These are phyloP conservation scores for Boletus eberwhitei DNA, from an alignment of 768 basidiomycete species.

Conservation along the genomic window DNA sequence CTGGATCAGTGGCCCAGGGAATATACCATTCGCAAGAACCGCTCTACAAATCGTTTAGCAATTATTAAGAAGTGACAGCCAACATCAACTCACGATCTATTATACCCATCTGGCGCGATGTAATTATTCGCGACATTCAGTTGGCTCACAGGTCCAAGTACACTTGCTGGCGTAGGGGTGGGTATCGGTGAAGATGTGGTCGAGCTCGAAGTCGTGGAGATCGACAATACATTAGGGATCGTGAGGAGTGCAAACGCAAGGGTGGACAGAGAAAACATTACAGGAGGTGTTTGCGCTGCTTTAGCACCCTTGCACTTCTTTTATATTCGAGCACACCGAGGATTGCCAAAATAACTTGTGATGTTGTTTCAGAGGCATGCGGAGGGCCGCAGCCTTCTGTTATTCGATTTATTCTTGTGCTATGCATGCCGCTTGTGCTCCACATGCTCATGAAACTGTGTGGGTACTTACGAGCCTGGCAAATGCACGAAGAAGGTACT, in stretches of 20 bases:
- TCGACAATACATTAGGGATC: neutral
- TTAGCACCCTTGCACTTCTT: neutral
- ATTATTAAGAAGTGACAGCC: neutral
- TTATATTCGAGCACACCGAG: conserved; percentile 4
- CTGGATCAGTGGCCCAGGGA: conserved; percentile 45
- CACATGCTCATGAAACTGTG: too few relatives aligned
- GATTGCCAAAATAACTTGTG: neutral
- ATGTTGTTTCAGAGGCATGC: neutral
- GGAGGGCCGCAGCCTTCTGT: neutral
- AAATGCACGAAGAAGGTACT: too few relatives aligned
- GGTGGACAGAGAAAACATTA: conserved; percentile 6
- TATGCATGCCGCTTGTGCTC: too few relatives aligned
- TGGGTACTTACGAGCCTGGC: too few relatives aligned
- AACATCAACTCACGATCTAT: conserved; percentile 32
- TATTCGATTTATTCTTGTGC: neutral
- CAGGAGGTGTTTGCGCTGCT: too few relatives aligned
- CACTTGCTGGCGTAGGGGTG: neutral
- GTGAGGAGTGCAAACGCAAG: conserved; percentile 9
- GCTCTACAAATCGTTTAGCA: conserved; percentile 28
- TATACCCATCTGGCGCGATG: conserved; percentile 50
- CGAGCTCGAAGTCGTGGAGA: neutral
- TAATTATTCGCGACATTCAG: conserved; percentile 36
- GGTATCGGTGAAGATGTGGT: neutral
- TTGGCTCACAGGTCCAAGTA: conserved; percentile 21
- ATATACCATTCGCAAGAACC: conserved; percentile 41